phyloP scores from a whole-genome alignment of 768 basidiomycete genomes.

The Hemileccinum rubropunctum region DNA sequence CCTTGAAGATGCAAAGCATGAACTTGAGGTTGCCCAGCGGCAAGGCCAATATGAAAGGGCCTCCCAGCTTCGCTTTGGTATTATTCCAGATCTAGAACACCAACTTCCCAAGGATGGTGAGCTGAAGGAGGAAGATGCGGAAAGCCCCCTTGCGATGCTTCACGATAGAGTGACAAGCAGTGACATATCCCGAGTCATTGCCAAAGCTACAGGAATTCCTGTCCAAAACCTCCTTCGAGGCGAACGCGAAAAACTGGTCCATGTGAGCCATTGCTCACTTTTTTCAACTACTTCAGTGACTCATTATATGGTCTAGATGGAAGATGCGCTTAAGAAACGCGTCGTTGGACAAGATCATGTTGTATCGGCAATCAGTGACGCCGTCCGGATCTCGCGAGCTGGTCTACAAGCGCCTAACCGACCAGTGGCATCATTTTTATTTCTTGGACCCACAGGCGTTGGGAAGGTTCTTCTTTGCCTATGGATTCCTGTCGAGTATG shows the following conservation, averaged over 20 bases:
- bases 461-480: conserved; percentile 54
- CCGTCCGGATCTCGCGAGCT: conserved; percentile 89
- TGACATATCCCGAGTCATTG: conserved; percentile 86
- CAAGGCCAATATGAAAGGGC: conserved; percentile 86
- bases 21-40: conserved; percentile 85
- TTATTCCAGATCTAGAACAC: conserved; percentile 76
- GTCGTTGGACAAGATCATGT: conserved; percentile 93
- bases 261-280: conserved; percentile 48
- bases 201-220: conserved; percentile 86
- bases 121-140: conserved; percentile 40
- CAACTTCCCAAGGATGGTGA: conserved; percentile 60
- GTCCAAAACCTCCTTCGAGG: conserved; percentile 87
- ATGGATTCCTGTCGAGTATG: not conserved
- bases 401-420: conserved; percentile 86
- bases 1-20: conserved; percentile 80
- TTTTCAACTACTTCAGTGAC: not conserved
- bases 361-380: conserved; percentile 81
- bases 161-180: conserved; percentile 87
- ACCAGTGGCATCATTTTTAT: conserved; percentile 91
- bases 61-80: conserved; percentile 77
- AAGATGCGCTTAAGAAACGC: conserved; percentile 65
- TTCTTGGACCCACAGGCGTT: conserved; percentile 86
- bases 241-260: conserved; percentile 84
- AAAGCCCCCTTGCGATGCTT: conserved; percentile 57
- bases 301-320: conserved; percentile 60